A percentile compares a stretch with the other conserved stretches of the same genome.
phyloP scores from a whole-genome alignment of 345 rosid genomes.

The Eucalyptus sp. region DNA sequence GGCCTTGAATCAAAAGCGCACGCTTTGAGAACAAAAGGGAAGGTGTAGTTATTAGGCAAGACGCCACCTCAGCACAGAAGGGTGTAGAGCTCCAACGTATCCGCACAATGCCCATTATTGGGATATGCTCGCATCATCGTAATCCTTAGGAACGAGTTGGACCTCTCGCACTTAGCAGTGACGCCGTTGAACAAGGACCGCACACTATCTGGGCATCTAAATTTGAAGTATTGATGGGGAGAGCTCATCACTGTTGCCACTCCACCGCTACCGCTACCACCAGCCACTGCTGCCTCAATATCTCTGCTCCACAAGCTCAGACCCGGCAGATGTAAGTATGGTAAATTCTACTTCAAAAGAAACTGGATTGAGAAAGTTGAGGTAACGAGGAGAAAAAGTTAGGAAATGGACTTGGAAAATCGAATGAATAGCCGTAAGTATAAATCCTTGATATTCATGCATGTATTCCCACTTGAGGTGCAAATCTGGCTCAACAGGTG shows the following conservation, averaged over 20 bases:
- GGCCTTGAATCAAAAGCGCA: conserved; percentile 10
- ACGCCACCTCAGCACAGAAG: conserved; percentile 20
- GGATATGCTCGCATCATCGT: conserved; percentile 36
- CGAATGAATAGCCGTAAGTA: not conserved
- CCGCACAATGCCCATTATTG: conserved; percentile 8
- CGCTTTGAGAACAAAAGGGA: conserved; percentile 28
- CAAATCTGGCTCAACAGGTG: not conserved
- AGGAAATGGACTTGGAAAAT: not conserved
- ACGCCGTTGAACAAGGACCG: conserved; percentile 16
- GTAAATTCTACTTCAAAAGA: not conserved
- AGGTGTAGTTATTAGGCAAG: conserved; percentile 38
- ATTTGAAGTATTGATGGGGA: conserved; percentile 22
- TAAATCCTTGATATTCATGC: not conserved
- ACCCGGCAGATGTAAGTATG: not conserved
- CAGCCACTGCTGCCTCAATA: not conserved
- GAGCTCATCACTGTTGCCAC: not conserved
- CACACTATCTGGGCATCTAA: conserved; percentile 3
- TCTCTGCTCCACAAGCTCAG: not conserved
- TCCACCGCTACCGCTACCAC: not conserved
- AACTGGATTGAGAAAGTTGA: not conserved
- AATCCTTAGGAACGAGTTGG: conserved; percentile 30
- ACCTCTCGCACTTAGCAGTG: not conserved
- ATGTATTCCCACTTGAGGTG: not conserved
- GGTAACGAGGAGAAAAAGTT: not conserved
- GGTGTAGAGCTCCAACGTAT: conserved; percentile 20